A percentile compares a stretch with the other conserved stretches of the same genome.
These are phyloP conservation scores for Penicillium digitatum DNA, from an alignment of 2,329 filamentous ascomycete genomes.

Conservation along the genomic window DNA sequence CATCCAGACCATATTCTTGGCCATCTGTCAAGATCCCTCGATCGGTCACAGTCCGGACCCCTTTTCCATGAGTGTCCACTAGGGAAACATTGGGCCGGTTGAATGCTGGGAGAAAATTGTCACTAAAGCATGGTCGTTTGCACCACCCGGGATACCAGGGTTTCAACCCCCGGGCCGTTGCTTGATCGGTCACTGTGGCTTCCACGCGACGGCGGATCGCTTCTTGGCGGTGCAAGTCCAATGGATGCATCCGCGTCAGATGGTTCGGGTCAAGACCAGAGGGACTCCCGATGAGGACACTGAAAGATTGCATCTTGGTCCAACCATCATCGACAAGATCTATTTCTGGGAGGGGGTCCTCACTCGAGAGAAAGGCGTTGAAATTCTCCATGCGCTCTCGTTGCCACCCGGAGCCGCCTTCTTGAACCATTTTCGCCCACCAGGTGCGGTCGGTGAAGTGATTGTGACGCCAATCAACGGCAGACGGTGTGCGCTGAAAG, in stretches of 20 bases:
- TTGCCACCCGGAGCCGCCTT: conserved; percentile 24
- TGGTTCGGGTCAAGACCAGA: conserved; percentile 24
- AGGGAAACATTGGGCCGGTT: conserved; percentile 58
- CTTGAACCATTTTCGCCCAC: not conserved
- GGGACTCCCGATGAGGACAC: conserved; percentile 15
- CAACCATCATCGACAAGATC: conserved; percentile 30
- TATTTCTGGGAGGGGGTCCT: not conserved
- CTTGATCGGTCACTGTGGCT: conserved; percentile 51
- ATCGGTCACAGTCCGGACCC: conserved; percentile 47
- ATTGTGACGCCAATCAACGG: conserved; percentile 36
- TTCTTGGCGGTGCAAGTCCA: conserved; percentile 46
- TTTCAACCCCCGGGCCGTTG: conserved; percentile 52
- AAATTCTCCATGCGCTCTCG: conserved; percentile 27
- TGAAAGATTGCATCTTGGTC: conserved; percentile 17
- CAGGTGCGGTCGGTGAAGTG: conserved; percentile 13
- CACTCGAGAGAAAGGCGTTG: conserved; percentile 21
- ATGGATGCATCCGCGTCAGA: conserved; percentile 14
- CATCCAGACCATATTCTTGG: conserved; percentile 48
- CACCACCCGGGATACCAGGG: conserved; percentile 61
- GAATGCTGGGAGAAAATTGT: conserved; percentile 53
- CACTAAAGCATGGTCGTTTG: conserved; percentile 61
- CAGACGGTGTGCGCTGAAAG: conserved; percentile 43
- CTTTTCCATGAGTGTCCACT: conserved; percentile 56
- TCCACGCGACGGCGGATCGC: conserved; percentile 48
- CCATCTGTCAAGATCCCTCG: conserved; percentile 44